A percentile compares a stretch with the other conserved stretches of the same genome.
Conservation (phyloP, 2,329 filamentous ascomycete species). For the Apiospora kogelbergensis region DNA sequence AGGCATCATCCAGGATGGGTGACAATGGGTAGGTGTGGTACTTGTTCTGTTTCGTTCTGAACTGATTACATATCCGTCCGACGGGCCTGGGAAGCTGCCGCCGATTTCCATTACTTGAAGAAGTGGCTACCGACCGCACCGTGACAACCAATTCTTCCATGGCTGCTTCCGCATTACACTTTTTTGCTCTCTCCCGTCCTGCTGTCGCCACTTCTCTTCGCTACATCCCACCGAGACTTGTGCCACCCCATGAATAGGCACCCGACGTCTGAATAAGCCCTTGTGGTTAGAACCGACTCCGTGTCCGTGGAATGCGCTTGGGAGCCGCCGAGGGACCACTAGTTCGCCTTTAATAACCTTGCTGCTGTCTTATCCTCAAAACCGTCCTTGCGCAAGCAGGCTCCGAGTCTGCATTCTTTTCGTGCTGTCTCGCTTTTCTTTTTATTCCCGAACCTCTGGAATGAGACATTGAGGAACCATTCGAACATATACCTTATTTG, state of each 20-base stretch:
- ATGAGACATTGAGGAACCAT: not conserved
- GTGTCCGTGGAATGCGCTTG: not conserved
- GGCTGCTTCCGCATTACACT: not conserved
- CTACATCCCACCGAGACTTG: not conserved
- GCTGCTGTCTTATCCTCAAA: slow-evolving; percentile 2
- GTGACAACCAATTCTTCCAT: not conserved
- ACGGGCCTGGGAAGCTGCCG: slow-evolving; percentile 3
- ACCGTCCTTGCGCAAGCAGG: not conserved
- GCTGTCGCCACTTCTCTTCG: not conserved
- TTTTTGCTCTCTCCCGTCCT: not conserved
- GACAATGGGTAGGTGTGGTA: not conserved
- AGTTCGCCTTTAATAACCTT: not conserved
- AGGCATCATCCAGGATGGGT: slow-evolving; percentile 21
- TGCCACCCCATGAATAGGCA: not conserved
- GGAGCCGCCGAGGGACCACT: not conserved
- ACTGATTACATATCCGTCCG: not conserved
- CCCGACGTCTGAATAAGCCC: not conserved
- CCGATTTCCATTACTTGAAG: not conserved
- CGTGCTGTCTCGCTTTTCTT: slow-evolving; percentile 2
- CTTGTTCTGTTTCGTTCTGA: not conserved
- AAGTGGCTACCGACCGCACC: not conserved
- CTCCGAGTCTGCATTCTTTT: not conserved
- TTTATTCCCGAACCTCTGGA: not conserved
- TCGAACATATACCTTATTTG: not conserved
- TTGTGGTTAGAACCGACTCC: not conserved